Conservation (phyloP, 805 yeast genomes). For the Candida insectorum region DNA sequence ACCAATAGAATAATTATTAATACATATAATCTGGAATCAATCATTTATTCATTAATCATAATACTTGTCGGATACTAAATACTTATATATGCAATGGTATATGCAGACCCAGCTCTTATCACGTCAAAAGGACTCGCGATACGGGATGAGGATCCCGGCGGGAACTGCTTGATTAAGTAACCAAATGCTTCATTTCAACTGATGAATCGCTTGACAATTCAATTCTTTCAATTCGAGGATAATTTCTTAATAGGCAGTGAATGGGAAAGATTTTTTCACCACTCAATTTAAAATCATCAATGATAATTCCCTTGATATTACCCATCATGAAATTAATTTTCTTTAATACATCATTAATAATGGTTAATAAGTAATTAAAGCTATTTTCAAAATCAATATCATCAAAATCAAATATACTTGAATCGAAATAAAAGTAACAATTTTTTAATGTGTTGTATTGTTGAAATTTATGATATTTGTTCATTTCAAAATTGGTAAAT, state of each 20-base stretch:
- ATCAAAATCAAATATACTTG: slow-evolving; percentile 25
- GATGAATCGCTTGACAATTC: slow-evolving; percentile 21
- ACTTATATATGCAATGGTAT: too few species aligned
- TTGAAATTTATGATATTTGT: neutral
- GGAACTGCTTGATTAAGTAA: too few species aligned
- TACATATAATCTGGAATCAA: too few species aligned
- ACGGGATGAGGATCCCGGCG: too few species aligned
- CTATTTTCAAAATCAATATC: slow-evolving; percentile 21
- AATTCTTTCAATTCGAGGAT: slow-evolving; percentile 29
- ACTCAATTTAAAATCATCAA: slow-evolving; percentile 26
- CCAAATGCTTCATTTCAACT: slow-evolving; percentile 19
- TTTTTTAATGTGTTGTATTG: slow-evolving; percentile 9
- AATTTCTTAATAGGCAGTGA: slow-evolving; percentile 26
- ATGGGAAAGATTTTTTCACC: slow-evolving; percentile 32
- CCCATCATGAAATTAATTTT: slow-evolving; percentile 31
- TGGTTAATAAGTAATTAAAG: slow-evolving; percentile 26
- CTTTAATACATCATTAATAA: slow-evolving; percentile 33
- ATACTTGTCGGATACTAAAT: too few species aligned
- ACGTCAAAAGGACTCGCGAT: too few species aligned
- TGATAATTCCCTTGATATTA: slow-evolving; percentile 27
- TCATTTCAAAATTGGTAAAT: slow-evolving; percentile 2
- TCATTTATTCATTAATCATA: too few species aligned
- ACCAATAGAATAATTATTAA: too few species aligned
- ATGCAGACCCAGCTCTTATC: too few species aligned
- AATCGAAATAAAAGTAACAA: slow-evolving; percentile 29